These are phyloP conservation scores for Thalassiosira ordinaria DNA, from an alignment of 352 stramenopile species.

Conservation along the genomic window DNA sequence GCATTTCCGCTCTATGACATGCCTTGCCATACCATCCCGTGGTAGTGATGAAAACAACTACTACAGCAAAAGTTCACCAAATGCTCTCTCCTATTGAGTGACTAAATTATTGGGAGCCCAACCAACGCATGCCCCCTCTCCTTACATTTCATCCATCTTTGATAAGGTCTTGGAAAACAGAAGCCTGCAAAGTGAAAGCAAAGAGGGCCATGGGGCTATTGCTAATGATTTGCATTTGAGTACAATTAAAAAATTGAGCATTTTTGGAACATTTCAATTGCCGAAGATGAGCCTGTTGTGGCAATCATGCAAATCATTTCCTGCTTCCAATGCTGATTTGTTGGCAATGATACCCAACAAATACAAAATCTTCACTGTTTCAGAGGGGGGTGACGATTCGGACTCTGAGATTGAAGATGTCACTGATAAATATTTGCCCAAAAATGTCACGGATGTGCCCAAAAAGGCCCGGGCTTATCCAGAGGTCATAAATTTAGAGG, in stretches of 20 bases:
- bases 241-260: slow-evolving; percentile 9
- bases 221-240: too few species aligned
- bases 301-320: slow-evolving; percentile 8
- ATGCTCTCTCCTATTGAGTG: slow-evolving; percentile 23
- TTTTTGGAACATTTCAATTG: slow-evolving; percentile 17
- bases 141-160: slow-evolving; percentile 23
- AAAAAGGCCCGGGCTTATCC: background rate
- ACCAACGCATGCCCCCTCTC: slow-evolving; percentile 6
- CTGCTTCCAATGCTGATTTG: slow-evolving; percentile 5
- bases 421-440: background rate
- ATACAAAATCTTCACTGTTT: slow-evolving; percentile 16
- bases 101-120: background rate
- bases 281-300: slow-evolving; percentile 20
- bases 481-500: slow-evolving; percentile 6
- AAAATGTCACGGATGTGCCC: too few species aligned
- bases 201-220: too few species aligned
- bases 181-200: slow-evolving; percentile 1
- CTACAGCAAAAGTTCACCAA: slow-evolving; percentile 26
- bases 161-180: slow-evolving; percentile 19
- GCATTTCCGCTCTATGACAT: too few species aligned
- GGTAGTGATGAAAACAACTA: background rate
- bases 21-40: too few species aligned
- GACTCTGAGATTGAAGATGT: slow-evolving; percentile 11
- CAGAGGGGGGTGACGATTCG: slow-evolving; percentile 1
- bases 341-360: slow-evolving; percentile 16